Evolutionary conservation across 805 yeast genomes (phyloP).

Genomic region (Zygosaccharomyces bailii): DNA sequence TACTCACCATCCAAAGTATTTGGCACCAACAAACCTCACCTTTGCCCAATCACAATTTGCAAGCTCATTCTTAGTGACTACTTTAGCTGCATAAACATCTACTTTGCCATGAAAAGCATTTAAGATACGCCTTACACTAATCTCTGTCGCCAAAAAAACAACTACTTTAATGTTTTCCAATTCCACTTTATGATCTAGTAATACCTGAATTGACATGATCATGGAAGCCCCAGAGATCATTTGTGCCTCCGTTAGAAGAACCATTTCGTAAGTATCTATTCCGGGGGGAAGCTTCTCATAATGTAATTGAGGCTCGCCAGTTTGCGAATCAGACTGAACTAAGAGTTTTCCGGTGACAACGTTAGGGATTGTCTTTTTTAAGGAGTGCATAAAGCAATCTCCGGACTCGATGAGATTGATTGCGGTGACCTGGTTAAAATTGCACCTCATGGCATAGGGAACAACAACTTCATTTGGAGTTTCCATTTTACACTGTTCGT

Average conservation of each 20-base stretch:
- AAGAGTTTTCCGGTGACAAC: slow-evolving; percentile 77
- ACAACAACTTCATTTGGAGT: slow-evolving; percentile 42
- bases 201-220: slow-evolving; percentile 87
- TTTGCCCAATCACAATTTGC: slow-evolving; percentile 55
- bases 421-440: slow-evolving; percentile 54
- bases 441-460: slow-evolving; percentile 29
- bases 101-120: slow-evolving; percentile 67
- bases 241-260: slow-evolving; percentile 81
- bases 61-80: slow-evolving; percentile 47
- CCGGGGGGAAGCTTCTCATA: slow-evolving; percentile 64
- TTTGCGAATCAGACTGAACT: slow-evolving; percentile 80
- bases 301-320: slow-evolving; percentile 94
- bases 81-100: slow-evolving; percentile 63
- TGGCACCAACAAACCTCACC: slow-evolving; percentile 66
- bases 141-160: slow-evolving; percentile 70
- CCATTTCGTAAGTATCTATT: slow-evolving; percentile 37
- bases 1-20: slow-evolving; percentile 60
- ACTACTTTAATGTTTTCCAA: slow-evolving; percentile 63
- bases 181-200: slow-evolving; percentile 72
- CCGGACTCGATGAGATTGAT: slow-evolving; percentile 86
- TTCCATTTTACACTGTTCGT: slow-evolving; percentile 37
- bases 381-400: slow-evolving; percentile 80
- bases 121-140: slow-evolving; percentile 68
- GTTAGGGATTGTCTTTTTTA: slow-evolving; percentile 73
- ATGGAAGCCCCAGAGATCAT: slow-evolving; percentile 90